A percentile compares a stretch with the other conserved stretches of the same genome.
phyloP scores from a whole-genome alignment of 768 basidiomycete species.

The Hortiboletus campestris region DNA sequence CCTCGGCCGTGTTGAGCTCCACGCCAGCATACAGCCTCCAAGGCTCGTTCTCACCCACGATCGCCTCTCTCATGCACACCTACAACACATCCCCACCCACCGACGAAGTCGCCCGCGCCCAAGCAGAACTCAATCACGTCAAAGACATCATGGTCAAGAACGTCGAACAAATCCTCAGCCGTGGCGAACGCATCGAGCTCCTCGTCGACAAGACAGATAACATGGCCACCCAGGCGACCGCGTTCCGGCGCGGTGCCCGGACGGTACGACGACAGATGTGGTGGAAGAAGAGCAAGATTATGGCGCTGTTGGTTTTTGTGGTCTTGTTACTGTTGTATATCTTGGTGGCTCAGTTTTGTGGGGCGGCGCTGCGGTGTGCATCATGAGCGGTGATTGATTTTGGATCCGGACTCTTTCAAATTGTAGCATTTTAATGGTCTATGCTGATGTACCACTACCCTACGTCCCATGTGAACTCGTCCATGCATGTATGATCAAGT shows the following conservation, averaged over 20 bases:
- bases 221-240: constrained; percentile 91
- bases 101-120: constrained; percentile 89
- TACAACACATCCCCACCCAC: constrained; percentile 87
- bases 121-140: constrained; percentile 83
- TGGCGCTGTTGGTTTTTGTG: constrained; percentile 69
- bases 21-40: constrained; percentile 65
- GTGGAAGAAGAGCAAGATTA: constrained; percentile 78
- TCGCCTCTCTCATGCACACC: constrained; percentile 75
- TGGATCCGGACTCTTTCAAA: neutral
- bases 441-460: constrained; percentile 14
- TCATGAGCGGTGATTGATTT: neutral
- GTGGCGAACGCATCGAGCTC: constrained; percentile 94
- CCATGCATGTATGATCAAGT: too few relatives aligned
- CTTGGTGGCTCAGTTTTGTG: constrained; percentile 87
- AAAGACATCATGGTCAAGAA: constrained; percentile 99
- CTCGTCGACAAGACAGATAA: constrained; percentile 96
- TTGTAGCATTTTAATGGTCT: constrained; percentile 9
- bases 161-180: constrained; percentile 90
- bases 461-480: neutral
- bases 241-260: constrained; percentile 86
- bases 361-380: constrained; percentile 70
- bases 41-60: constrained; percentile 65
- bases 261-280: constrained; percentile 84
- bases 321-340: constrained; percentile 75
- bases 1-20: constrained; percentile 46